Evolutionary conservation across 1,284 basidiomycete species (phyloP).

Genomic region (Puccinia horiana): DNA sequence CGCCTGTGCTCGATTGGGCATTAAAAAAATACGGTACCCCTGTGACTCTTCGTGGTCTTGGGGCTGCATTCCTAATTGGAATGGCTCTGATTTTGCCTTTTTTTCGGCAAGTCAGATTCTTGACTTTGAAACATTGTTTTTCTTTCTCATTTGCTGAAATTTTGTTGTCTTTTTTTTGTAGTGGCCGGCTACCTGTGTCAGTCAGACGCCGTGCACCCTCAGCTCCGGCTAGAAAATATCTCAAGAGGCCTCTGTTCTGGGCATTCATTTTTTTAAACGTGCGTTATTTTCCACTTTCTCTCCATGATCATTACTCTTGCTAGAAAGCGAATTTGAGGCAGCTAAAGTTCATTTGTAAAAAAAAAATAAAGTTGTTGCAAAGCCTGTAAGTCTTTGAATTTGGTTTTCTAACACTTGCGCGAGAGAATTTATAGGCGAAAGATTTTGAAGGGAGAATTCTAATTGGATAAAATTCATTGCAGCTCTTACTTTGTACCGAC

Average conservation of each 20-base stretch:
- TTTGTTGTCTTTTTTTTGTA: not conserved
- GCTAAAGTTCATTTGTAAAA: not conserved
- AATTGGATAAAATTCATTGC: not conserved
- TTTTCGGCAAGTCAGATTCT: constrained; percentile 21
- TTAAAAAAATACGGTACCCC: constrained; percentile 35
- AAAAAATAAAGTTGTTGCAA: constrained; percentile 14
- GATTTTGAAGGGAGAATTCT: too few species aligned
- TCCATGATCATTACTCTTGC: not conserved
- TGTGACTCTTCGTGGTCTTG: constrained; percentile 23
- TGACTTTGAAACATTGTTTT: not conserved
- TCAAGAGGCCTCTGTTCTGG: constrained; percentile 40
- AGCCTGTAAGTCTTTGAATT: constrained; percentile 20
- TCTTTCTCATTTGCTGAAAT: not conserved
- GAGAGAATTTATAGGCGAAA: too few species aligned
- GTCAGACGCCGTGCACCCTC: constrained; percentile 5
- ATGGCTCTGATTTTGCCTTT: constrained; percentile 29
- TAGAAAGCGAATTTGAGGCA: not conserved
- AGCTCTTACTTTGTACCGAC: constrained; percentile 38
- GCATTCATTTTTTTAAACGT: constrained; percentile 35
- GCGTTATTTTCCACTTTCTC: not conserved
- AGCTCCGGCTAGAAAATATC: constrained; percentile 5
- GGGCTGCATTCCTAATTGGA: not conserved
- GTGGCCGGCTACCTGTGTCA: constrained; percentile 17
- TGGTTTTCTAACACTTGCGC: not conserved
- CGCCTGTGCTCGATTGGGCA: constrained; percentile 34